phyloP scores from a whole-genome alignment of 2,329 filamentous ascomycete species.

The Colletotrichum camelliae region DNA sequence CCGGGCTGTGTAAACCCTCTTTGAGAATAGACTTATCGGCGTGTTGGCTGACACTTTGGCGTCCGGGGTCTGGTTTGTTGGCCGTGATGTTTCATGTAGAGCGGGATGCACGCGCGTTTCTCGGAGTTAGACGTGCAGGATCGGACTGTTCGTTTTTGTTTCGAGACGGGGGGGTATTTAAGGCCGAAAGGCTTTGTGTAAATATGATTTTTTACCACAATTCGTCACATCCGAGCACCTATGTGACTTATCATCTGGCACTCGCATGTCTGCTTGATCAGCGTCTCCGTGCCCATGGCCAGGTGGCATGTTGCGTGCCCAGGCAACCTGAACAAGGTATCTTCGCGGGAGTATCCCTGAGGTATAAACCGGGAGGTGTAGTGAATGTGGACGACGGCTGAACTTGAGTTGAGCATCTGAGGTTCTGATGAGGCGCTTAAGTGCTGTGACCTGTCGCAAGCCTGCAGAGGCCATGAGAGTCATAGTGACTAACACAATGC shows the following conservation, averaged over 20 bases:
- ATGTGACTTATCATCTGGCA: not conserved
- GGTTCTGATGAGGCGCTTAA: rapidly evolving
- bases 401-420: not conserved
- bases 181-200: not conserved
- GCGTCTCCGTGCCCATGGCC: not conserved
- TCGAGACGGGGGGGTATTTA: not conserved
- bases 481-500: too few species aligned
- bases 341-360: rapidly evolving
- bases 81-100: not conserved
- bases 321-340: not conserved
- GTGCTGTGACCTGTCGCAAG: not conserved
- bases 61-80: not conserved
- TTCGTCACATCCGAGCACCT: too few species aligned
- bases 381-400: not conserved
- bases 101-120: not conserved
- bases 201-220: not conserved
- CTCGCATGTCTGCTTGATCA: not conserved
- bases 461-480: not conserved
- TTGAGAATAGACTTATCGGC: not conserved
- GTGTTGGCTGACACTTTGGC: not conserved
- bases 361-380: not conserved
- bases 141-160: not conserved
- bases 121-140: not conserved
- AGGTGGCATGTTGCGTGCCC: not conserved
- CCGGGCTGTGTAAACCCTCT: not conserved